These are phyloP conservation scores for Chalciporus chontae DNA, from an alignment of 768 basidiomycete genomes.

Conservation along the genomic window DNA sequence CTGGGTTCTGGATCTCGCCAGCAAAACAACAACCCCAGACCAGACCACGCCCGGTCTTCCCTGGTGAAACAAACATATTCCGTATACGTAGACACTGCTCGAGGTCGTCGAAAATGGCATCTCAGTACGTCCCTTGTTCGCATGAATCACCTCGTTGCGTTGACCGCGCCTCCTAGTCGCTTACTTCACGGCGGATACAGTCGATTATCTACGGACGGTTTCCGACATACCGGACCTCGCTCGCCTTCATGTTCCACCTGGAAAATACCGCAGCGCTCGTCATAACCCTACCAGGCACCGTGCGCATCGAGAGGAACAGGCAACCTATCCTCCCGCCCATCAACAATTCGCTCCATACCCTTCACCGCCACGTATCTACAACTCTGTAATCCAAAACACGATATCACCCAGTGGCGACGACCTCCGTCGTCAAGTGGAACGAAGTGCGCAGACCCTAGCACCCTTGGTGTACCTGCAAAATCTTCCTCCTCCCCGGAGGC, in stretches of 20 bases:
- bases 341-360: slow-evolving; percentile 33
- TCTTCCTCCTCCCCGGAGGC: slow-evolving; percentile 57
- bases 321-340: slow-evolving; percentile 11
- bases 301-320: slow-evolving; percentile 26
- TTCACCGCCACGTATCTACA: slow-evolving; percentile 21
- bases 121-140: slow-evolving; percentile 50
- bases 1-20: slow-evolving; percentile 29
- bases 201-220: slow-evolving; percentile 54
- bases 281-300: slow-evolving; percentile 45
- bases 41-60: slow-evolving; percentile 40
- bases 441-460: slow-evolving; percentile 41
- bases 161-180: slow-evolving; percentile 48
- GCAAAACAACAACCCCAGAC: slow-evolving; percentile 22
- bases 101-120: slow-evolving; percentile 78
- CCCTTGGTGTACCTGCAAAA: slow-evolving; percentile 63
- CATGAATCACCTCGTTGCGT: background rate
- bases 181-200: slow-evolving; percentile 66
- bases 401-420: slow-evolving; percentile 1
- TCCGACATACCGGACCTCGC: slow-evolving; percentile 57
- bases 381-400: slow-evolving; percentile 6
- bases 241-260: slow-evolving; percentile 50
- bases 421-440: slow-evolving; percentile 2
- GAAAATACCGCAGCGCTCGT: slow-evolving; percentile 65
- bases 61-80: slow-evolving; percentile 82
- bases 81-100: slow-evolving; percentile 62